phyloP scores from a whole-genome alignment of 345 rosid species.

The Eucalyptus virginea region DNA sequence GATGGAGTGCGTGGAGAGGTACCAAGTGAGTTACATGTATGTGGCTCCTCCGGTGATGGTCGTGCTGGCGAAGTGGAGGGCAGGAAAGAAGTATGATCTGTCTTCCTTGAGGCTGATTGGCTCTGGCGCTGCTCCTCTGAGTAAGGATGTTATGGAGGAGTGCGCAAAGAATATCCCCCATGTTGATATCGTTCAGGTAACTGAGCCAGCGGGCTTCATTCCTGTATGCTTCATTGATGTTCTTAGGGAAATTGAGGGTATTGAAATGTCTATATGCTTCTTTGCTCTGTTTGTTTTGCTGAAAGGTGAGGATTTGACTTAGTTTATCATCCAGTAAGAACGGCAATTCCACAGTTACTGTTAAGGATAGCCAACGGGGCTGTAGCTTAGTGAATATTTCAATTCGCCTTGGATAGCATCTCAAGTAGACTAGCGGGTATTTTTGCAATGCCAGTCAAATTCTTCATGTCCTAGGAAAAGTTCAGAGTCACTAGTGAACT shows the following conservation, averaged over 20 bases:
- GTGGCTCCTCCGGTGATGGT: constrained; percentile 32
- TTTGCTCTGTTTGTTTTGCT: neutral
- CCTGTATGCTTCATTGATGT: neutral
- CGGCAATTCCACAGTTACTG: neutral
- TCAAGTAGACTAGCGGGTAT: neutral
- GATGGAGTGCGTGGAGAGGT: constrained; percentile 18
- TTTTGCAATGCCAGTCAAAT: neutral
- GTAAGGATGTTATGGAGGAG: constrained; percentile 25
- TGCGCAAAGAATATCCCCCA: constrained; percentile 10
- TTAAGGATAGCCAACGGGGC: neutral
- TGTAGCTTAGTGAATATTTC: neutral
- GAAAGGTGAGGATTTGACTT: neutral
- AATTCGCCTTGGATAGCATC: neutral
- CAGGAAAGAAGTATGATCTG: constrained; percentile 13
- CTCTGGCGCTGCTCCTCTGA: constrained; percentile 36
- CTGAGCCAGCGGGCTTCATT: neutral
- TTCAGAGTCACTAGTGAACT: neutral
- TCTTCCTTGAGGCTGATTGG: constrained; percentile 18
- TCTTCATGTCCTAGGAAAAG: neutral
- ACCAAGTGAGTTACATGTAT: constrained; percentile 13
- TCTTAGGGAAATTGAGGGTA: neutral
- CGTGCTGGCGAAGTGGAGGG: constrained; percentile 11
- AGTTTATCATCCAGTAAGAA: neutral
- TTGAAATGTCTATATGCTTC: neutral
- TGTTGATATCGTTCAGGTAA: constrained; percentile 13